These are phyloP conservation scores for Apiospora hydei DNA, from an alignment of 2,329 filamentous ascomycete genomes.

Conservation along the genomic window DNA sequence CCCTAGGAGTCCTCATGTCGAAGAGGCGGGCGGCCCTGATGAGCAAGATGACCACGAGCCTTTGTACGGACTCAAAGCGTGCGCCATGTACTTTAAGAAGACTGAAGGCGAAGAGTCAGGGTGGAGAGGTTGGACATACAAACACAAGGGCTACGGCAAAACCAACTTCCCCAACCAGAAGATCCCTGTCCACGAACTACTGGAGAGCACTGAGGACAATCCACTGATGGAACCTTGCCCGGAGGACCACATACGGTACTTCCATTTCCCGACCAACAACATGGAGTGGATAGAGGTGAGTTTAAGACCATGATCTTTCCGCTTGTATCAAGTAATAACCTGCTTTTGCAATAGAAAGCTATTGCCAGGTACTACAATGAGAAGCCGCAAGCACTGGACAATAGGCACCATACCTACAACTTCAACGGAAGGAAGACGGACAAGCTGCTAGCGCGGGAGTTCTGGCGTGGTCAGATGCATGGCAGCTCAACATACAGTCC, in stretches of 20 bases:
- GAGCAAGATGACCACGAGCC: too few relatives aligned
- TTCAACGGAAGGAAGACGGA: neutral
- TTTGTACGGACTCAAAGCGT: constrained; percentile 23
- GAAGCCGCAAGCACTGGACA: neutral
- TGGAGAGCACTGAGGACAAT: constrained; percentile 8
- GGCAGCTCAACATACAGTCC: neutral
- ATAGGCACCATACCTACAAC: neutral
- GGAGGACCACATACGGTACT: constrained; percentile 22
- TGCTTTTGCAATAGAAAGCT: constrained; percentile 14
- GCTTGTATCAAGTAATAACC: too few relatives aligned
- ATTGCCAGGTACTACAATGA: constrained; percentile 26
- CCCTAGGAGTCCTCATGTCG: too few relatives aligned
- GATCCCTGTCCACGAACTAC: constrained; percentile 9
- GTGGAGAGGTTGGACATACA: neutral
- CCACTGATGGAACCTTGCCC: constrained; percentile 18
- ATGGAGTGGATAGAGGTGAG: constrained; percentile 29
- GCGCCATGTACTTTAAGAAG: constrained; percentile 25
- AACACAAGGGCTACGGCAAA: neutral
- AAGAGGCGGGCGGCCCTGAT: too few relatives aligned
- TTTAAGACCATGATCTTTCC: too few relatives aligned
- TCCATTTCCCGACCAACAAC: constrained; percentile 29
- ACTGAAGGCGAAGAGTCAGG: neutral
- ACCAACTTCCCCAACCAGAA: constrained; percentile 26
- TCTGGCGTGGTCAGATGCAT: constrained; percentile 29
- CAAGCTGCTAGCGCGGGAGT: constrained; percentile 25